Percentiles rank a stretch among this genome's conserved stretches.
Conservation (phyloP, 2,329 filamentous ascomycete species). For the Ophiostoma ulmi region DNA sequence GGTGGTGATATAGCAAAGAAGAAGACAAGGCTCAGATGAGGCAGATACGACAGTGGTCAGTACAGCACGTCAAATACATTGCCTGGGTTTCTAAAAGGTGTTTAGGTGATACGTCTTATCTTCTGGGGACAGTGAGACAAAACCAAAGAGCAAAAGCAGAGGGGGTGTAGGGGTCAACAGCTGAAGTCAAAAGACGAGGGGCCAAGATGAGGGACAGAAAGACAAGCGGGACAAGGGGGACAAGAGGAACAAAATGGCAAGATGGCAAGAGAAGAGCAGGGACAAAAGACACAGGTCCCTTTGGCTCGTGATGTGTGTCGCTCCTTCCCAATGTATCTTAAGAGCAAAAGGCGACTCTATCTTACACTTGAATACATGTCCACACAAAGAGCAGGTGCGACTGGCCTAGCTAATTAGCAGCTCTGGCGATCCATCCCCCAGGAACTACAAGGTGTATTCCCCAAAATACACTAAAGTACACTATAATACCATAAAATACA, state of each 20-base stretch:
- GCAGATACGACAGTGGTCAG: not conserved
- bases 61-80: not conserved
- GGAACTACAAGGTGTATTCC: not conserved
- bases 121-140: not conserved
- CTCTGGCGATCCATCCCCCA: not conserved
- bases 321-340: not conserved
- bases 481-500: not conserved
- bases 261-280: not conserved
- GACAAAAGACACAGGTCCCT: not conserved
- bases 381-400: constrained; percentile 3
- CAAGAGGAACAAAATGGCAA: not conserved
- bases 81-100: not conserved
- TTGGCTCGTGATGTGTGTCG: constrained; percentile 13
- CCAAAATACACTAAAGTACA: not conserved
- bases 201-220: not conserved
- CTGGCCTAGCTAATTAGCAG: not conserved
- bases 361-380: not conserved
- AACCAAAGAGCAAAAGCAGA: not conserved
- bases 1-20: not conserved
- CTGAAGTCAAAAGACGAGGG: not conserved
- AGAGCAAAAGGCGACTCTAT: not conserved
- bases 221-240: not conserved
- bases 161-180: not conserved
- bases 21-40: not conserved
- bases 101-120: not conserved